These are phyloP conservation scores for Kluyveromyces sp. DNA, from an alignment of 1,139 yeast species.

Conservation along the genomic window DNA sequence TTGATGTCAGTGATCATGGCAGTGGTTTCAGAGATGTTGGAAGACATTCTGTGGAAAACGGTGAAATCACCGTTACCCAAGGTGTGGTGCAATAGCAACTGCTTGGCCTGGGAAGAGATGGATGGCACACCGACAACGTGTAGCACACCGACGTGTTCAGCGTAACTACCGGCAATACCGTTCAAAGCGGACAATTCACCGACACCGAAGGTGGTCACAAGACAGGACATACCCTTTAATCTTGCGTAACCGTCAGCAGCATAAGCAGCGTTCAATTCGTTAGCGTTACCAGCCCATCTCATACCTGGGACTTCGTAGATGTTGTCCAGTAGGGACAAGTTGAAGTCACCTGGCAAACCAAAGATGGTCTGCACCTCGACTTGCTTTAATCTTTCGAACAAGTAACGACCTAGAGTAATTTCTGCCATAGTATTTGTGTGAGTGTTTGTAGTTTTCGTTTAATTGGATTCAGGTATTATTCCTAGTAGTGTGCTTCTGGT, in stretches of 20 bases:
- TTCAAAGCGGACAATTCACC: slow-evolving; percentile 83
- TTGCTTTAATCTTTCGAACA: slow-evolving; percentile 53
- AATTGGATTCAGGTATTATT: neutral
- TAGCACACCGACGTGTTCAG: slow-evolving; percentile 70
- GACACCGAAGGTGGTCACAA: slow-evolving; percentile 72
- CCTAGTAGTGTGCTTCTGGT: neutral
- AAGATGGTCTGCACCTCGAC: slow-evolving; percentile 50
- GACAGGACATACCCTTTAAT: slow-evolving; percentile 52
- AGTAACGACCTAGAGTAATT: slow-evolving; percentile 50
- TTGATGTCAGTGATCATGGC: slow-evolving; percentile 54
- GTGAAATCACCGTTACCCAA: slow-evolving; percentile 81
- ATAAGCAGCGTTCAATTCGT: slow-evolving; percentile 66
- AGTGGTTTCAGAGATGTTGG: slow-evolving; percentile 59
- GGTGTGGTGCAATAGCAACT: slow-evolving; percentile 55
- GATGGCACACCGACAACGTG: slow-evolving; percentile 81
- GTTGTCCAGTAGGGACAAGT: slow-evolving; percentile 55
- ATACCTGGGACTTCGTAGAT: slow-evolving; percentile 52
- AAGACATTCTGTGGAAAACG: slow-evolving; percentile 69
- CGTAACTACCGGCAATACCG: slow-evolving; percentile 77
- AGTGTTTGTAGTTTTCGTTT: slow-evolving; percentile 1
- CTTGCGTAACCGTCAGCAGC: slow-evolving; percentile 69
- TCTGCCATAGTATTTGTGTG: slow-evolving; percentile 29
- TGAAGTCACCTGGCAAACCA: slow-evolving; percentile 69
- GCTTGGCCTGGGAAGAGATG: slow-evolving; percentile 56
- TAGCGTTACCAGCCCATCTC: slow-evolving; percentile 66